phyloP scores from a whole-genome alignment of 805 yeast genomes.

The Kuraishia piskuri region DNA sequence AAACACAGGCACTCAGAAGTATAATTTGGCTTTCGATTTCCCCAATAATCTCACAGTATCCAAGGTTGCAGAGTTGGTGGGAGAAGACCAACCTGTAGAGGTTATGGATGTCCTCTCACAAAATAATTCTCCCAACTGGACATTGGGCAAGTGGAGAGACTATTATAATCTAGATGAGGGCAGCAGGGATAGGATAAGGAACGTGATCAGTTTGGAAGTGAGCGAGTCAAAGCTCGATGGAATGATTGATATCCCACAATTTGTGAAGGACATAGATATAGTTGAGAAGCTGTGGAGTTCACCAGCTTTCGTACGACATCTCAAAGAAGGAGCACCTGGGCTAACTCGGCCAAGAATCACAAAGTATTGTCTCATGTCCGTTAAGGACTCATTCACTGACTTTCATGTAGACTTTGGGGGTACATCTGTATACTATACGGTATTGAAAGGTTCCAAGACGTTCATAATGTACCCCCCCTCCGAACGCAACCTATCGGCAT shows the following conservation, averaged over 20 bases:
- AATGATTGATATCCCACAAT: constrained; percentile 49
- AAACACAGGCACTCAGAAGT: neutral
- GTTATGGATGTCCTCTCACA: constrained; percentile 90
- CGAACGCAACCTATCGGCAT: constrained; percentile 44
- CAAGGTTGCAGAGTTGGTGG: constrained; percentile 49
- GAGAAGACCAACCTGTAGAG: constrained; percentile 55
- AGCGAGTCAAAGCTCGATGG: constrained; percentile 44
- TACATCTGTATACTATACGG: constrained; percentile 82
- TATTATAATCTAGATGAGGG: constrained; percentile 42
- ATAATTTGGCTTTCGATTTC: constrained; percentile 14
- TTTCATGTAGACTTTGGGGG: constrained; percentile 93
- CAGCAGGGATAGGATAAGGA: constrained; percentile 57
- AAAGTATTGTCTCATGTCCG: constrained; percentile 81
- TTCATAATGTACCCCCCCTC: constrained; percentile 81
- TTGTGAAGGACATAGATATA: constrained; percentile 59
- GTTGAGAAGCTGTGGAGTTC: constrained; percentile 57
- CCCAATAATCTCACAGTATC: constrained; percentile 50
- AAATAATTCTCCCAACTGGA: constrained; percentile 60
- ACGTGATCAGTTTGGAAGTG: constrained; percentile 78
- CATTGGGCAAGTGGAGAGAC: constrained; percentile 62
- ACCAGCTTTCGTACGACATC: neutral
- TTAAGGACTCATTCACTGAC: constrained; percentile 72
- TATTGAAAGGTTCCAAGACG: constrained; percentile 64
- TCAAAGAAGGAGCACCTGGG: constrained; percentile 10
- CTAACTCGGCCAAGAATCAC: constrained; percentile 48